Conservation (phyloP, 176 grass and related monocot species). For the Melocanna baccifera region DNA sequence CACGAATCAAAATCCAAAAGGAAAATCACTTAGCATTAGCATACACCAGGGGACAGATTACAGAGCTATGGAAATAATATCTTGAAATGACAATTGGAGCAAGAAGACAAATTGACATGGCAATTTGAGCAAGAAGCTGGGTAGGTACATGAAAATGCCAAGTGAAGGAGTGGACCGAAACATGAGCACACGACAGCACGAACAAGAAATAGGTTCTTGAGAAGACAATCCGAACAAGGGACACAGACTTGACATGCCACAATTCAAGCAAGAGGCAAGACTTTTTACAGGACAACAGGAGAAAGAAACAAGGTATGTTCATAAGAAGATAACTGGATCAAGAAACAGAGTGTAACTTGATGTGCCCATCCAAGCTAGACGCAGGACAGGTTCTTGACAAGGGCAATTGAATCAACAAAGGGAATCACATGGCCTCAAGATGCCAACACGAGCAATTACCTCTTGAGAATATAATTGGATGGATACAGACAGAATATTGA, state of each 20-base stretch:
- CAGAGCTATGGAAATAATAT: too few relatives aligned
- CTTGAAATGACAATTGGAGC: neutral
- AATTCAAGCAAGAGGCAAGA: neutral
- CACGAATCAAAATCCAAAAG: neutral
- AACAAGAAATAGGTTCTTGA: neutral
- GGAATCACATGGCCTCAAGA: neutral
- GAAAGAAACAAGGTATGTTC: neutral
- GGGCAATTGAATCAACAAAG: neutral
- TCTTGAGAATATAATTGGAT: neutral
- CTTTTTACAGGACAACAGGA: neutral
- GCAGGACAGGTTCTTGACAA: neutral
- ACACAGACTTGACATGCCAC: neutral
- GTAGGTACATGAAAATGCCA: neutral
- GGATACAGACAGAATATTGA: neutral
- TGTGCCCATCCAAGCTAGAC: neutral
- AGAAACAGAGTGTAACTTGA: neutral
- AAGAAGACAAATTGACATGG: neutral
- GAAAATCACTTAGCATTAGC: neutral
- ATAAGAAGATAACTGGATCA: neutral
- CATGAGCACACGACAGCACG: neutral
- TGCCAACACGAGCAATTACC: neutral
- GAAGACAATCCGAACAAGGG: neutral
- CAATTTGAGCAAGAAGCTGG: neutral
- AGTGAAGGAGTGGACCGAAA: neutral
- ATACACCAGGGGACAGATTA: neutral